These are phyloP conservation scores for Candida piceae DNA, from an alignment of 805 yeast genomes.

Conservation along the genomic window DNA sequence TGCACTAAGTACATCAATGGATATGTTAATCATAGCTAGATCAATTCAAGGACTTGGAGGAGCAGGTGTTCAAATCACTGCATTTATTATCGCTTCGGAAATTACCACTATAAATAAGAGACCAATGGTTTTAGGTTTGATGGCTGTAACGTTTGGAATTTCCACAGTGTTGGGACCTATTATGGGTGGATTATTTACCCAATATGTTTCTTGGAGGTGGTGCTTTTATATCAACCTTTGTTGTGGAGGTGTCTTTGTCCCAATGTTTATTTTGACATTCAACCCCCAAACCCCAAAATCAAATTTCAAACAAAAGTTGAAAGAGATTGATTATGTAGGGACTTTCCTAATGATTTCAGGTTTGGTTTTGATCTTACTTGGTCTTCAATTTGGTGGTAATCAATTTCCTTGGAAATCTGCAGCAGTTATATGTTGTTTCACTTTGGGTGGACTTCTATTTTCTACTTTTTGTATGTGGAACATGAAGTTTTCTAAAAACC, in stretches of 20 bases:
- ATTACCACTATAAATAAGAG: conserved; percentile 40
- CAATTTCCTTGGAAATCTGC: conserved; percentile 50
- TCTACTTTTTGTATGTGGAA: conserved; percentile 36
- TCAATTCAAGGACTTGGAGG: conserved; percentile 69
- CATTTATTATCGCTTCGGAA: conserved; percentile 53
- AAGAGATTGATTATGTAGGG: conserved; percentile 46
- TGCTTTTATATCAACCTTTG: conserved; percentile 67
- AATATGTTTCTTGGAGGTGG: conserved; percentile 64
- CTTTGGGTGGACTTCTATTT: conserved; percentile 38
- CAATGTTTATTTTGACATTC: conserved; percentile 35
- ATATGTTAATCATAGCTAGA: conserved; percentile 65
- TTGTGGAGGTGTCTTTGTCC: conserved; percentile 47
- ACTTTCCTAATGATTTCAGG: conserved; percentile 38
- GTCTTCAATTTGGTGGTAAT: conserved; percentile 51
- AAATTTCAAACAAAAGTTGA: conserved; percentile 32
- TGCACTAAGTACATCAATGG: conserved; percentile 52
- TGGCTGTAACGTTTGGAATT: conserved; percentile 41
- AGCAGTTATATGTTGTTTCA: conserved; percentile 43
- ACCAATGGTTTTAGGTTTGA: conserved; percentile 33
- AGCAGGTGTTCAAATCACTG: conserved; percentile 58
- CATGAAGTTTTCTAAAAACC: conserved; percentile 37
- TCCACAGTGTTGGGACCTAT: conserved; percentile 59
- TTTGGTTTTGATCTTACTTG: conserved; percentile 44
- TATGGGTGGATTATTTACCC: conserved; percentile 61
- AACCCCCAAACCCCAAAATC: conserved; percentile 45